Evolutionary conservation across 1,284 basidiomycete genomes (phyloP), one percentile per base, ranked within the genome.

Genomic region (Tausonia pullulans): DNA sequence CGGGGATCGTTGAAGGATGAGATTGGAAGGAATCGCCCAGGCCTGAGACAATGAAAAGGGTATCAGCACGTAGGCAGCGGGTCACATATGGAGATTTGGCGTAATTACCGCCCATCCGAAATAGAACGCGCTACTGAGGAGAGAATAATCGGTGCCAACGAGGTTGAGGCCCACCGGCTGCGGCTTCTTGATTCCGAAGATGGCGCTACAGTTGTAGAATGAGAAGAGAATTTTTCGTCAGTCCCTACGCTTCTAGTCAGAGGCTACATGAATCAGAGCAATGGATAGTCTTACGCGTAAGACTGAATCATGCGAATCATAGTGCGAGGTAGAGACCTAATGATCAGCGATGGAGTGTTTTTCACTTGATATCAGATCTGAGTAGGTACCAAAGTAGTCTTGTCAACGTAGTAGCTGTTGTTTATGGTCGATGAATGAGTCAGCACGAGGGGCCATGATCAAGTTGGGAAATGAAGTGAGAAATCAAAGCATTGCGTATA

Each of bases 1-100:
- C 0, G 78, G 79, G n/a, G 72, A 77, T 49, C 76, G 74, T 65
- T 80, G 79, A 76, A 80, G 78, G 59, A 80, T 68, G 46, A 80
- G 60, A 69, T 80, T 80, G 9, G 78, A 77, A 0, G 80, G 80
- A 40, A 79, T 70, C 2, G 77, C 78, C 78, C 78, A 79, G 54
- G 54, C 16, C 52, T 51, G 49, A 10, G 52, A 55, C 10, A 14
- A 49, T 9, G 14, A 14, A 8, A 14, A 14, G 48, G 48, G 48
- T 8, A 49, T 9, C 8, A 14, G 48, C 8, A 49, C 48, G 48
- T 9, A 14, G 14, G 48, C 48, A 49, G 14, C 9, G 48, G 48
- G 2, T 14, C 9, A 49, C 48, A 14, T 14, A 49, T 14, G 40
- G 55, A 27, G 27, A 27, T 27, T 27, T 27, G 27, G 27, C 27